A percentile compares a stretch with the other conserved stretches of the same genome.
phyloP scores from a whole-genome alignment of 345 rosid species.

The Pugionium dolabratum region DNA sequence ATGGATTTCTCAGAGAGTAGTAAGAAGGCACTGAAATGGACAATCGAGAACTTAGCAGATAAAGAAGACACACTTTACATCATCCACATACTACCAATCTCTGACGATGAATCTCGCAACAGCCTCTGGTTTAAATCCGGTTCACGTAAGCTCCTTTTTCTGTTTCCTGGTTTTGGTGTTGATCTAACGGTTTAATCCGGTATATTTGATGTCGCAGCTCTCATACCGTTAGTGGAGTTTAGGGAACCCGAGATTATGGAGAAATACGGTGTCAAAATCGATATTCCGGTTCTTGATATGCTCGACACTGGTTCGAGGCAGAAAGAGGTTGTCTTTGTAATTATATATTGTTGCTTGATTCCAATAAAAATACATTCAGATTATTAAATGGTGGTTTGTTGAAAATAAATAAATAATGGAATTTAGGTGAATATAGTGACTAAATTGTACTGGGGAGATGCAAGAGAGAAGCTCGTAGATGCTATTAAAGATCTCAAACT shows the following conservation, averaged over 20 bases:
- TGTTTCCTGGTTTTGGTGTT: background rate
- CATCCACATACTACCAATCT: slow-evolving; percentile 59
- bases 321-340: slow-evolving; percentile 57
- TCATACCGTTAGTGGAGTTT: slow-evolving; percentile 81
- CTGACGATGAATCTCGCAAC: slow-evolving; percentile 52
- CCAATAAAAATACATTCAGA: too few species aligned
- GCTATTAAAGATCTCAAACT: slow-evolving; percentile 76
- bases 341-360: too few species aligned
- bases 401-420: background rate
- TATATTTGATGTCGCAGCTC: slow-evolving; percentile 50
- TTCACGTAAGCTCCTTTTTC: slow-evolving; percentile 57
- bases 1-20: slow-evolving; percentile 95
- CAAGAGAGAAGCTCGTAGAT: slow-evolving; percentile 80
- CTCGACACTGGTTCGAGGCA: slow-evolving; percentile 89
- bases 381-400: too few species aligned
- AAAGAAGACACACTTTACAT: slow-evolving; percentile 70
- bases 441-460: slow-evolving; percentile 90
- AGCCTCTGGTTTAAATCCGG: slow-evolving; percentile 60
- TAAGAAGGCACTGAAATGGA: slow-evolving; percentile 89
- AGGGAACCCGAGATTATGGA: slow-evolving; percentile 73
- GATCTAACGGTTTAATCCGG: background rate
- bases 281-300: slow-evolving; percentile 63
- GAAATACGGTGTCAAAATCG: slow-evolving; percentile 59
- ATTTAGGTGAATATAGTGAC: slow-evolving; percentile 55
- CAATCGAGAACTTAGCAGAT: slow-evolving; percentile 72